phyloP scores from a whole-genome alignment of 2,329 filamentous ascomycete species.

The Monosporascus sp. region DNA sequence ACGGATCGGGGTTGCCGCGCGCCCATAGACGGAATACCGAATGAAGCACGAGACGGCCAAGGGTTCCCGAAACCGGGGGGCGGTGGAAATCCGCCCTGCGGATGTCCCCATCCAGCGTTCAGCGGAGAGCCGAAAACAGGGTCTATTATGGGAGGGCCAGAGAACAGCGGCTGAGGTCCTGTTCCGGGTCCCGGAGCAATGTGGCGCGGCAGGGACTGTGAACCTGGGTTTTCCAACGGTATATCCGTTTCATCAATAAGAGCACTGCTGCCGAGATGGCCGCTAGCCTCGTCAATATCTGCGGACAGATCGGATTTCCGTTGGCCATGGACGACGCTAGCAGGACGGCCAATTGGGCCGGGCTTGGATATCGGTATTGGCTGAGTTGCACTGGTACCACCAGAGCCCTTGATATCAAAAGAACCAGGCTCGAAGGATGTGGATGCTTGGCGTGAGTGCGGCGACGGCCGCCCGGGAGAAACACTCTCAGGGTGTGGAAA shows the following conservation, averaged over 20 bases:
- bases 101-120: conserved; percentile 33
- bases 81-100: conserved; percentile 32
- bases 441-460: conserved; percentile 74
- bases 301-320: conserved; percentile 34
- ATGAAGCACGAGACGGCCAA: conserved; percentile 27
- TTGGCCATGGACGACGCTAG: conserved; percentile 59
- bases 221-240: conserved; percentile 35
- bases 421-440: conserved; percentile 56
- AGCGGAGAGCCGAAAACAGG: conserved; percentile 30
- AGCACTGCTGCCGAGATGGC: conserved; percentile 85
- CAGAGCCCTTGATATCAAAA: conserved; percentile 19
- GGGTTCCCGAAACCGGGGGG: conserved; percentile 43
- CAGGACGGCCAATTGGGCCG: conserved; percentile 65
- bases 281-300: conserved; percentile 66
- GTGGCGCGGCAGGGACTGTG: conserved; percentile 39
- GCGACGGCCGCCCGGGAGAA: conserved; percentile 34
- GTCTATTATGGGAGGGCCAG: conserved; percentile 37
- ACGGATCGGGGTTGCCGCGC: conserved; percentile 59
- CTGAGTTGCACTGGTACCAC: conserved; percentile 47
- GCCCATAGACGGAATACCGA: conserved; percentile 24
- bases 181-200: conserved; percentile 50
- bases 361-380: conserved; percentile 23
- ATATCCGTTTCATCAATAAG: conserved; percentile 71
- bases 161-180: conserved; percentile 40
- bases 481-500: conserved; percentile 28